Evolutionary conservation across 1,139 yeast species (phyloP).

Genomic region (Magnusiomyces fungicola): DNA sequence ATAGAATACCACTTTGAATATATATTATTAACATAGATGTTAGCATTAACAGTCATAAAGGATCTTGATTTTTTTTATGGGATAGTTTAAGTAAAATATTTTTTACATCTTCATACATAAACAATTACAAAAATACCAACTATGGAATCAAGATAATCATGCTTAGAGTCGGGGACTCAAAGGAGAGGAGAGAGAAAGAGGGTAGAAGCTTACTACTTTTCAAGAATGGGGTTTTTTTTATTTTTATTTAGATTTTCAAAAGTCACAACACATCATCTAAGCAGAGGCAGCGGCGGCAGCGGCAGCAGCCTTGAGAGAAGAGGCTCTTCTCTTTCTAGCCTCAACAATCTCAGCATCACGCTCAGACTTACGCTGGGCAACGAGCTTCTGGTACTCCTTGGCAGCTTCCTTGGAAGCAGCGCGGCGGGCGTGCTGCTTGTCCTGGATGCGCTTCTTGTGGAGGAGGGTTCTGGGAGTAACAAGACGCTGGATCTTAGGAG

Average conservation of each 20-base stretch:
- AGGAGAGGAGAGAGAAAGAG: no score
- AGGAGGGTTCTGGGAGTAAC: slow-evolving; percentile 98
- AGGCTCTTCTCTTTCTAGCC: slow-evolving; percentile 99
- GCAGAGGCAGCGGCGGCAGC: slow-evolving; percentile 22
- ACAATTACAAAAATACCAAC: no score
- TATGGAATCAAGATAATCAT: no score
- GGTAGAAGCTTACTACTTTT: no score
- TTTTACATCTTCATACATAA: no score
- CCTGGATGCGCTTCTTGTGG: slow-evolving; percentile 97
- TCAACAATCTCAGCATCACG: slow-evolving; percentile 49
- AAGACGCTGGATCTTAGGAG: slow-evolving; percentile 99
- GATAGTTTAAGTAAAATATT: no score
- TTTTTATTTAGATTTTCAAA: slow-evolving; percentile 1
- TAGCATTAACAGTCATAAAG: no score
- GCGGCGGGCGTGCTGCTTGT: slow-evolving; percentile 93
- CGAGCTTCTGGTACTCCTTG: slow-evolving; percentile 98
- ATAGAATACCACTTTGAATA: no score
- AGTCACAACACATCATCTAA: neutral
- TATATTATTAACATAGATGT: no score
- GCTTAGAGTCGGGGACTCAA: no score
- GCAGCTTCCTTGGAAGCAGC: slow-evolving; percentile 99
- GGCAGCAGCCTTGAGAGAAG: slow-evolving; percentile 63
- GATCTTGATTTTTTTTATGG: no score
- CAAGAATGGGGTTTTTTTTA: no score
- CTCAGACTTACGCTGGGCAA: slow-evolving; percentile 97